Base-by-base conservation (phyloP, 306 rosid genomes). In the Pterocarpus macrocarpus region DNA sequence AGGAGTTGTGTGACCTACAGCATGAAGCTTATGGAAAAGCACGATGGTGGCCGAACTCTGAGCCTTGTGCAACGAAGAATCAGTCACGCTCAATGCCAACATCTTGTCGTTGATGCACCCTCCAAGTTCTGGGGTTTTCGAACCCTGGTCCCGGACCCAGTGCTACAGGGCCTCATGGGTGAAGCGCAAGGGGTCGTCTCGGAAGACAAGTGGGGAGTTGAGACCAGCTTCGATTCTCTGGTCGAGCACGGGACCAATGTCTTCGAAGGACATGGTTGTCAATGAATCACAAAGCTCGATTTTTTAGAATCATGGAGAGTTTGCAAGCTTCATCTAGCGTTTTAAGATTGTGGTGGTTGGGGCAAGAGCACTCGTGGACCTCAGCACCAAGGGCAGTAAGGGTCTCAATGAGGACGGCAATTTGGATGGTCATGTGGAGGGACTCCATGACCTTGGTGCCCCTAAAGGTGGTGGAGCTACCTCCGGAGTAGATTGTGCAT, bases 51-150 rank as follows among this genome's bases (percentile, higher is more conserved):
- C 93, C 91, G 79, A 93, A 92, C 35, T 93, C 96, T 0, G 88
- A 4, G 5, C 80, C 83, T 69, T 80, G 97, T 1, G 92, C 65
- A 32, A 85, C 7, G 77, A 87, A 92, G 70, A 85, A 91, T 3
- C 90, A 93, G 56, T 88, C 85, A 3, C 90, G 94, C 35, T 85
- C 85, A 12, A 79, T 67, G 11, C 10, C 83, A 89, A 89, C 71
- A 91, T 82, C 86, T 91, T 91, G n/a, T 89, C 93, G 64, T 87
- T 97, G 47, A 95, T 77, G 84, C 88, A 95, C 2, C 92, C 82
- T 66, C 88, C 86, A 53, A 90, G 91, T 44, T 93, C 92, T 7
- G 93, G 85, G 79, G 98, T 86, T 62, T 91, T 93, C 5, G 94
- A 90, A 55, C 65, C 84, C 61, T 88, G 83, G 84, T 91, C 92